Evolutionary conservation across 2,329 filamentous ascomycete species (phyloP), one percentile per base, ranked within the genome.

Genomic region (Lithohypha guttulata): DNA sequence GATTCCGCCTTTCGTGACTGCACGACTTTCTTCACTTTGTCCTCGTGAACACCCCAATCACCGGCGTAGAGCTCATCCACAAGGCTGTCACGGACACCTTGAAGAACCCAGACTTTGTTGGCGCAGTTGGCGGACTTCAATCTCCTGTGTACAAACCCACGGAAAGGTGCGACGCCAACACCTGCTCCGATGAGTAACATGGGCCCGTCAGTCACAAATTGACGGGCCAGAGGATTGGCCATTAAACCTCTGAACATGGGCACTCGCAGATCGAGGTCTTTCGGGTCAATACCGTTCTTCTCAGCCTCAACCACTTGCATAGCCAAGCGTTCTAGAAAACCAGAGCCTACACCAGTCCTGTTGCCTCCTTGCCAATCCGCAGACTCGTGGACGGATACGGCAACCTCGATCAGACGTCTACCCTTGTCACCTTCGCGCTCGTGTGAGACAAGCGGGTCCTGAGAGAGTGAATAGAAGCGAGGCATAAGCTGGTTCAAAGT

Each of bases 191-290:
- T 94, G 33, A 98, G 74, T 25, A 98, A 78, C 91, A 98, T 98
- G 0, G 91, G 91, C 0, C 91, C 91, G 58, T 98, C 89, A 2
- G 83, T 79, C 37, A 85, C 81, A 56, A 96, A 98, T 56, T 95
- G 79, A 56, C 80, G 81, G 8, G 87, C 91, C 1, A 98, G 73
- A 0, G 91, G 91, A 59, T 98, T 98, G 45, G 86, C 80, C 91
- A 98, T 98, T 29, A 98, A 70, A 1, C 91, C 91, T 55, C 93
- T 86, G 74, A 98, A 98, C 84, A 98, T 95, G 52, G 91, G 91
- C 4, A 96, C 69, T 51, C 84, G 78, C 11, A 96, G 56, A 49
- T 85, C 74, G 2, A 75, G 63, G 5, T 62, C 57, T 17, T 65
- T 53, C 21, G 57, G 62, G 42, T 69, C 64, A 22, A 65, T 56